A percentile compares a stretch with the other conserved stretches of the same genome.
Evolutionary conservation across 495 filamentous ascomycete genomes (phyloP).

Genomic region (Penicillium alfredii): DNA sequence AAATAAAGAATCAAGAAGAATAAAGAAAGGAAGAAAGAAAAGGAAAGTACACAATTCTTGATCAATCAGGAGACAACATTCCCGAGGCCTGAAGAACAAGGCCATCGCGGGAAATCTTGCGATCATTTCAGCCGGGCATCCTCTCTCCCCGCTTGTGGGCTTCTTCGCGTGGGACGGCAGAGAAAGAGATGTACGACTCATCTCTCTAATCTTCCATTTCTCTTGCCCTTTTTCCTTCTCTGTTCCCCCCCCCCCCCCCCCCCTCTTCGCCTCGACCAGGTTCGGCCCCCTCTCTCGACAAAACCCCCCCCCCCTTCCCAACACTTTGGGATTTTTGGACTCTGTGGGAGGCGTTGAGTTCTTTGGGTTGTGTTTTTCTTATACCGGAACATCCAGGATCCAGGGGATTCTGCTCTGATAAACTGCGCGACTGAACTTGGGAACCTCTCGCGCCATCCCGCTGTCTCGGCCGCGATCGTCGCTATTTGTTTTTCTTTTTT

Average conservation of each 20-base stretch:
- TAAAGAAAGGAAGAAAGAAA: too few species aligned
- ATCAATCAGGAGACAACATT: too few species aligned
- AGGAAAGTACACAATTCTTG: too few species aligned
- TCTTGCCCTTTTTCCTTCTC: slow-evolving; percentile 1
- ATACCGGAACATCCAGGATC: too few species aligned
- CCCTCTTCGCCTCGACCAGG: too few species aligned
- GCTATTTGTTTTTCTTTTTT: slow-evolving; percentile 1
- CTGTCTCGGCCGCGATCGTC: slow-evolving; percentile 3
- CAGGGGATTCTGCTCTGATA: slow-evolving; percentile 1
- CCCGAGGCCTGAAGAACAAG: too few species aligned
- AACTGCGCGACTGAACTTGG: background rate
- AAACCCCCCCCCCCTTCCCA: background rate
- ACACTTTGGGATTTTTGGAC: background rate
- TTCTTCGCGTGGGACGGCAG: slow-evolving; percentile 19
- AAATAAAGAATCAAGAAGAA: too few species aligned
- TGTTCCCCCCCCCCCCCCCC: slow-evolving; percentile 1
- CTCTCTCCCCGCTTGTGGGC: slow-evolving; percentile 16
- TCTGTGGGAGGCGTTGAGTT: too few species aligned
- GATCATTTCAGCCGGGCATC: slow-evolving; percentile 6
- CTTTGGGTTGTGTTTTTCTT: too few species aligned
- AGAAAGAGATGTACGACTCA: slow-evolving; percentile 15
- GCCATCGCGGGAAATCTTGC: too few species aligned
- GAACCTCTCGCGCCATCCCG: background rate
- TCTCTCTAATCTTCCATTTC: slow-evolving; percentile 3
- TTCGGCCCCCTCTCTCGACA: too few species aligned